phyloP scores from a whole-genome alignment of 148 eudicot species.

The Bassia scoparia region DNA sequence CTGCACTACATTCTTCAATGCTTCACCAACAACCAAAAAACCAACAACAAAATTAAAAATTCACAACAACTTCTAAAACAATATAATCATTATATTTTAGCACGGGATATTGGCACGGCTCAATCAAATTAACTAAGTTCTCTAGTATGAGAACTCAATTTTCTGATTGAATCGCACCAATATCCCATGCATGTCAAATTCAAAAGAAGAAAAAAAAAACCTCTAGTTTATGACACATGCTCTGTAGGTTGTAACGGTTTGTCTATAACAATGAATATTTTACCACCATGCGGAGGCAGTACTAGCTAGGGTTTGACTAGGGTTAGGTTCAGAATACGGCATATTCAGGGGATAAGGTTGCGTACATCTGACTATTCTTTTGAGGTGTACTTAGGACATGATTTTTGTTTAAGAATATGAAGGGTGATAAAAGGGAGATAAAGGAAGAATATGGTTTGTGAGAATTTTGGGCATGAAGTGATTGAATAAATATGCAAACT shows the following conservation, averaged over 20 bases:
- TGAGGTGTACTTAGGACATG: not conserved
- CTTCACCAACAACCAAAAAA: not conserved
- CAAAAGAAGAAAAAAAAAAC: not conserved
- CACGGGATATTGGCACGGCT: constrained; percentile 45
- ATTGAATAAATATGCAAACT: constrained; percentile 26
- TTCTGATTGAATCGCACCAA: constrained; percentile 37
- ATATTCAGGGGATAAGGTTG: not conserved
- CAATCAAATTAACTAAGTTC: constrained; percentile 33
- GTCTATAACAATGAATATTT: too few relatives aligned
- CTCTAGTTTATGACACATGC: too few relatives aligned
- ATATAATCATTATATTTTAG: too few relatives aligned
- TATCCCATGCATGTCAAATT: constrained; percentile 26
- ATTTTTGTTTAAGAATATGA: too few relatives aligned
- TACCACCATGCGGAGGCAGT: too few relatives aligned
- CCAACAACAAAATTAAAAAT: not conserved
- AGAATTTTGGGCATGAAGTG: constrained; percentile 20
- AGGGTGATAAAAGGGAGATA: not conserved
- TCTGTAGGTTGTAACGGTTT: too few relatives aligned
- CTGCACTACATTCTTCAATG: not conserved
- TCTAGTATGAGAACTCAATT: constrained; percentile 10
- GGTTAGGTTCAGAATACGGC: not conserved
- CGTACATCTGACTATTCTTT: constrained; percentile 1
- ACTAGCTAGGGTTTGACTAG: too few relatives aligned
- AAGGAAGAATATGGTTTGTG: not conserved
- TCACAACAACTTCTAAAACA: not conserved